phyloP scores from a whole-genome alignment of 805 yeast genomes.

The Candida anglica region DNA sequence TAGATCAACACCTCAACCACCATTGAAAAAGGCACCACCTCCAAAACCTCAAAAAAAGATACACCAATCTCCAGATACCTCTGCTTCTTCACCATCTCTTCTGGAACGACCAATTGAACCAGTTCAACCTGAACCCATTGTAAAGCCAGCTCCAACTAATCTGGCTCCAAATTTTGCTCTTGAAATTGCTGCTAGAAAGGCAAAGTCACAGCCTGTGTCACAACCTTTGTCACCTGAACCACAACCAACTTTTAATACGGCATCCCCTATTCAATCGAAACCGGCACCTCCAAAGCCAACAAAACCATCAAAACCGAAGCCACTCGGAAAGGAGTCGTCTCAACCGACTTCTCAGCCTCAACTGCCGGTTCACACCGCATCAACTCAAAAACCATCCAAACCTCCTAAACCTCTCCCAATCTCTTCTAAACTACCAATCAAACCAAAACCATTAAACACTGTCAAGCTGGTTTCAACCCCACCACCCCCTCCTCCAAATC shows the following conservation, averaged over 20 bases:
- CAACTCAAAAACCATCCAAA: too few relatives aligned
- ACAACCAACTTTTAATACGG: too few relatives aligned
- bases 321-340: slow-evolving; percentile 2
- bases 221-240: too few relatives aligned
- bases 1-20: slow-evolving; percentile 7
- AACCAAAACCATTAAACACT: too few relatives aligned
- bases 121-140: slow-evolving; percentile 2
- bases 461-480: too few relatives aligned
- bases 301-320: slow-evolving; percentile 7
- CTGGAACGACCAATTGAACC: too few relatives aligned
- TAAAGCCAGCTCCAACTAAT: slow-evolving; percentile 3
- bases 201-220: slow-evolving; percentile 2
- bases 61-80: slow-evolving; percentile 1
- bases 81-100: slow-evolving; percentile 1
- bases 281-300: slow-evolving; percentile 12
- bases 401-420: too few relatives aligned
- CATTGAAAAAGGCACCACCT: slow-evolving; percentile 38
- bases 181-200: slow-evolving; percentile 16
- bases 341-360: slow-evolving; percentile 2
- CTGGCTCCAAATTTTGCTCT: slow-evolving; percentile 22
- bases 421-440: too few relatives aligned
- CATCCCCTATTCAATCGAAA: too few relatives aligned
- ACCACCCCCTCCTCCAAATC: too few relatives aligned
- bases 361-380: too few relatives aligned
- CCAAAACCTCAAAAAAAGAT: slow-evolving; percentile 35